These are phyloP conservation scores for Cordyceps fumosorosea DNA, from an alignment of 2,329 filamentous ascomycete genomes.

Conservation along the genomic window DNA sequence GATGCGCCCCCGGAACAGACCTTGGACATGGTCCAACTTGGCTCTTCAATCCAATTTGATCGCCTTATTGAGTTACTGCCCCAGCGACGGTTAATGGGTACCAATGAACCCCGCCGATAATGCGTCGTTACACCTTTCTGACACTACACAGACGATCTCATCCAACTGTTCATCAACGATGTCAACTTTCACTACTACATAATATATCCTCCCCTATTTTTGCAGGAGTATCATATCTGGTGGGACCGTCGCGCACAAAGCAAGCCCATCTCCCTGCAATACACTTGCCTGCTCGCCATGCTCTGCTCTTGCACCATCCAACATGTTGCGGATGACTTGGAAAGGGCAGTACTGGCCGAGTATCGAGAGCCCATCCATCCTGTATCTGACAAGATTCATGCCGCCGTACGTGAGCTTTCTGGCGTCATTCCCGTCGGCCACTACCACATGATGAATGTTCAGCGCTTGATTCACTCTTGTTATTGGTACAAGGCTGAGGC, in stretches of 20 bases:
- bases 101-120: not conserved
- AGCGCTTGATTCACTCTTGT: conserved; percentile 24
- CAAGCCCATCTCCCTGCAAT: conserved; percentile 22
- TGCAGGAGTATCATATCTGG: conserved; percentile 26
- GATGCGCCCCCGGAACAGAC: conserved; percentile 13
- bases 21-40: conserved; percentile 17
- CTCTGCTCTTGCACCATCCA: conserved; percentile 25
- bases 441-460: conserved; percentile 24
- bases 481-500: conserved; percentile 30
- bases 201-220: conserved; percentile 24
- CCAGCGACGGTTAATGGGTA: conserved; percentile 22
- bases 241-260: conserved; percentile 20
- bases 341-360: conserved; percentile 18
- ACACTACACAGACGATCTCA: conserved; percentile 20
- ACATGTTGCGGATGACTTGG: conserved; percentile 20
- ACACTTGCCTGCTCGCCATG: conserved; percentile 24
- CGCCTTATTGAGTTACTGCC: conserved; percentile 21
- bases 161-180: conserved; percentile 23
- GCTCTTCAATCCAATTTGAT: conserved; percentile 20
- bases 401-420: conserved; percentile 21
- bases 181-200: conserved; percentile 30
- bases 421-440: conserved; percentile 22
- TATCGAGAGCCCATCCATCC: conserved; percentile 17
- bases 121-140: not conserved
- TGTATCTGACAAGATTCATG: conserved; percentile 22